Evolutionary conservation across 2,329 filamentous ascomycete genomes (phyloP).

Genomic region (Colletotrichum graminicola): DNA sequence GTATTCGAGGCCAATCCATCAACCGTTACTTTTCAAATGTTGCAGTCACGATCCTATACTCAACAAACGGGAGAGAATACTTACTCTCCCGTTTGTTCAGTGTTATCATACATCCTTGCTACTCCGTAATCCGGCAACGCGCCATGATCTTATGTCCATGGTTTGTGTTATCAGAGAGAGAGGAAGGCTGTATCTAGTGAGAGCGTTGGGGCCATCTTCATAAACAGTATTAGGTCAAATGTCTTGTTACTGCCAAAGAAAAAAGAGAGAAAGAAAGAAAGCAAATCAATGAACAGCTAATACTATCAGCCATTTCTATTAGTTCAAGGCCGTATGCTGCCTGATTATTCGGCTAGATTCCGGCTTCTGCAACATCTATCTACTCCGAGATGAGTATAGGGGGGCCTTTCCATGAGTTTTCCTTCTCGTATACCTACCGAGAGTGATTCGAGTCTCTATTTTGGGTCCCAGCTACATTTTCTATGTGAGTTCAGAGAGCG

Average conservation of each 20-base stretch:
- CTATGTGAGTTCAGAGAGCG: background rate
- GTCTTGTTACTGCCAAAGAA: background rate
- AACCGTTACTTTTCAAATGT: background rate
- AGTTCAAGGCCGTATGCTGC: too few relatives aligned
- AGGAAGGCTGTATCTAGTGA: too few relatives aligned
- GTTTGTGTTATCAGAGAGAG: background rate
- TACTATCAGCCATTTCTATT: too few relatives aligned
- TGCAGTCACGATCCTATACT: background rate
- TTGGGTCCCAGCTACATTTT: background rate
- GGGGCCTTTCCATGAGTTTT: background rate
- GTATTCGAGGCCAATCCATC: background rate
- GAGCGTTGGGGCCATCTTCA: too few relatives aligned
- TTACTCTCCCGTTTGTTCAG: background rate
- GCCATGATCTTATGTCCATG: background rate
- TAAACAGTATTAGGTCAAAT: too few relatives aligned
- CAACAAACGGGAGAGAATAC: too few relatives aligned
- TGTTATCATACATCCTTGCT: too few relatives aligned
- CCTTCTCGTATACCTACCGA: background rate
- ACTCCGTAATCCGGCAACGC: background rate
- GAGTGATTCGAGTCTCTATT: too few relatives aligned
- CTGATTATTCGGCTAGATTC: background rate
- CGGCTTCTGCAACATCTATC: background rate
- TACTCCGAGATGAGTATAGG: background rate
- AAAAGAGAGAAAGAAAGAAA: too few relatives aligned
- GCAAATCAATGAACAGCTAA: too few relatives aligned